Percentiles rank a stretch among this genome's conserved stretches.
phyloP scores from a whole-genome alignment of 2,329 filamentous ascomycete species.

The Phialophora chinensis region DNA sequence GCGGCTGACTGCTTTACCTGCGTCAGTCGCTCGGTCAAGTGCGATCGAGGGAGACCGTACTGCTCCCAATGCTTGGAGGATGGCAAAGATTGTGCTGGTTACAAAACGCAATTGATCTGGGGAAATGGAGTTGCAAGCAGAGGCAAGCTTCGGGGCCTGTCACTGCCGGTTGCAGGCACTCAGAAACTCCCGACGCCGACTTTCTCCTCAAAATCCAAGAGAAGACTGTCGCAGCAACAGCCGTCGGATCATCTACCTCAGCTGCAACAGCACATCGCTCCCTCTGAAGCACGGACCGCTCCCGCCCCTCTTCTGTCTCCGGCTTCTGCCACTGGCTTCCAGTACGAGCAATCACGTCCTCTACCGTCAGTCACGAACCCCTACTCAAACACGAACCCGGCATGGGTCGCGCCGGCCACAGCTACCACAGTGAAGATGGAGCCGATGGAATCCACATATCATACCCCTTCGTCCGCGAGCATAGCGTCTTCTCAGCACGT shows the following conservation, averaged over 20 bases:
- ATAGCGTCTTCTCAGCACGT: slow-evolving; percentile 23
- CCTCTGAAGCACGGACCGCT: background rate
- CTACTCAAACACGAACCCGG: slow-evolving; percentile 7
- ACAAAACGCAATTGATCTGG: slow-evolving; percentile 97
- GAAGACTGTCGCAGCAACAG: slow-evolving; percentile 24
- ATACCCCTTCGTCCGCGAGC: slow-evolving; percentile 4
- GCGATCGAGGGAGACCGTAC: slow-evolving; percentile 89
- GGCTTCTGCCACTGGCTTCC: slow-evolving; percentile 5
- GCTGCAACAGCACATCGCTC: slow-evolving; percentile 6
- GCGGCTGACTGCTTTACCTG: slow-evolving; percentile 96
- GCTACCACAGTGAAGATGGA: slow-evolving; percentile 18
- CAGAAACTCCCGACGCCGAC: slow-evolving; percentile 38
- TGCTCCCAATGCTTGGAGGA: slow-evolving; percentile 92
- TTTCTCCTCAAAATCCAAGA: slow-evolving; percentile 27
- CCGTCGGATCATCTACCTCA: slow-evolving; percentile 5
- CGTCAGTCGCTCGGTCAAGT: slow-evolving; percentile 80
- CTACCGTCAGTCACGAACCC: background rate
- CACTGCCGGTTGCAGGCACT: slow-evolving; percentile 66
- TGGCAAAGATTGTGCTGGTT: slow-evolving; percentile 91
- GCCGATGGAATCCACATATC: slow-evolving; percentile 12
- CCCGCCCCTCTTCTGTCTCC: slow-evolving; percentile 15
- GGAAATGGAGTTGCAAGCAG: slow-evolving; percentile 93
- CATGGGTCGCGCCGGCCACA: slow-evolving; percentile 21
- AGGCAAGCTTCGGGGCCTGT: slow-evolving; percentile 89
- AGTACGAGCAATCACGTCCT: slow-evolving; percentile 18